Evolutionary conservation across 208 protist species (phyloP), one percentile per base, ranked within the genome.

Genomic region (Wallacemonas collosoma): DNA sequence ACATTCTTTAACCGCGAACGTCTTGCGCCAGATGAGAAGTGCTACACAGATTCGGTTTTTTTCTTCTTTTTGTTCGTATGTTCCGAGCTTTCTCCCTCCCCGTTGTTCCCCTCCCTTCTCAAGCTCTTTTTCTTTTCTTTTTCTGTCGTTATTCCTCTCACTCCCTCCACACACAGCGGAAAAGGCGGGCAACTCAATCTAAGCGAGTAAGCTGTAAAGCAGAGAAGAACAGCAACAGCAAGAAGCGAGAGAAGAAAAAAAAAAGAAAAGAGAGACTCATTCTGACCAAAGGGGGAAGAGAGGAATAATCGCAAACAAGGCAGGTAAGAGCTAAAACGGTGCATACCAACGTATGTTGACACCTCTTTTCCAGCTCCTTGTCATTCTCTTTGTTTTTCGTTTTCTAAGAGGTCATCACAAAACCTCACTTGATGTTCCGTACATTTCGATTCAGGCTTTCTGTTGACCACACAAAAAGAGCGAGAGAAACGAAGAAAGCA

Each of bases 281-380:
- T 6, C 0, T 12, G 60, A 35, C 41, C 41, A 65, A 6, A 36
- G 26, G 15, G 38, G 1, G 15, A 62, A 15, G 56, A 15, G 56
- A 62, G 9, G 56, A 62, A 36, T 6, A 41, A 62, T 62, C 43
- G 38, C 60, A 65, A 45, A 65, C 60, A 50, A 44, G 60, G 60
- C 56, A 62, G 43, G 60, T 65, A 48, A 65, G 60, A 65, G 60
- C 60, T 65, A 65, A 65, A 65, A 65, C 60, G 60, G 60, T 65
- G 60, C 60, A 65, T 65, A 65, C 43, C 60, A 51, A 39, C 60
- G 43, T 65, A 65, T 65, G 60, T 38, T 15, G 60, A 65, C 60
- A 65, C 60, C 60, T 65, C 60, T 65, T 65, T 65, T 65, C 60
- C 60, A 65, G 60, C 60, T 65, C 60, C 60, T 65, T 65, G 38